phyloP scores from a whole-genome alignment of 768 basidiomycete genomes.

The Cystobasidium tubakii region DNA sequence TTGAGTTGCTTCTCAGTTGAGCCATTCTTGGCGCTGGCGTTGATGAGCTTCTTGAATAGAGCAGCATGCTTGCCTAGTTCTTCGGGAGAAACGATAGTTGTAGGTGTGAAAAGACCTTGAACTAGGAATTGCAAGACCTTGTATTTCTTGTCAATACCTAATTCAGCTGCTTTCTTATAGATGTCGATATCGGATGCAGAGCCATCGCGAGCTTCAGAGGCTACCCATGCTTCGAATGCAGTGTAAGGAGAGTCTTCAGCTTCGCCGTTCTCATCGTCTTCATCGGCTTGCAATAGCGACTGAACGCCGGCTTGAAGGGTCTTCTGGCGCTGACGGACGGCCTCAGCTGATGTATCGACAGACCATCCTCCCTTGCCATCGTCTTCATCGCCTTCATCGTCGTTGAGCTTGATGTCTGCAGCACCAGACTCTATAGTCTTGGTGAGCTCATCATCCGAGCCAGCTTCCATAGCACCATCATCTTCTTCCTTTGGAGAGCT shows the following conservation, averaged over 20 bases:
- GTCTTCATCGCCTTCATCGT: conserved; percentile 42
- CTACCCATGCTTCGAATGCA: conserved; percentile 75
- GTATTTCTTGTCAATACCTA: conserved; percentile 92
- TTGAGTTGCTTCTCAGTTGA: conserved; percentile 89
- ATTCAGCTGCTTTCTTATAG: conserved; percentile 80
- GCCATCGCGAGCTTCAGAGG: conserved; percentile 50
- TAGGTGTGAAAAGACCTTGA: conserved; percentile 72
- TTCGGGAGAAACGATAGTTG: conserved; percentile 56
- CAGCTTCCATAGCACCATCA: conserved; percentile 54
- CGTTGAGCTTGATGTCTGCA: conserved; percentile 63
- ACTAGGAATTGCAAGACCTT: conserved; percentile 76
- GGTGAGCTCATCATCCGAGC: conserved; percentile 64
- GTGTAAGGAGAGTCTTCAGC: conserved; percentile 79
- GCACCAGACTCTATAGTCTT: conserved; percentile 88
- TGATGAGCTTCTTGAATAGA: conserved; percentile 66
- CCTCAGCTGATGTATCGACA: conserved; percentile 82
- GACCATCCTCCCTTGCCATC: conserved; percentile 64
- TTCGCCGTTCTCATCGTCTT: conserved; percentile 72
- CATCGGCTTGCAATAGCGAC: conserved; percentile 57
- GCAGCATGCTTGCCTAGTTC: conserved; percentile 56
- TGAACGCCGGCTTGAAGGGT: conserved; percentile 61
- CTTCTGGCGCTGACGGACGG: conserved; percentile 74
- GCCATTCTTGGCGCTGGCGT: conserved; percentile 60
- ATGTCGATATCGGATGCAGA: conserved; percentile 60
- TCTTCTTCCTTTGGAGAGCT: conserved; percentile 55